A percentile compares a stretch with the other conserved stretches of the same genome.
Evolutionary conservation across 257 asterid species (phyloP).

Genomic region (Nicotiana benthamiana): DNA sequence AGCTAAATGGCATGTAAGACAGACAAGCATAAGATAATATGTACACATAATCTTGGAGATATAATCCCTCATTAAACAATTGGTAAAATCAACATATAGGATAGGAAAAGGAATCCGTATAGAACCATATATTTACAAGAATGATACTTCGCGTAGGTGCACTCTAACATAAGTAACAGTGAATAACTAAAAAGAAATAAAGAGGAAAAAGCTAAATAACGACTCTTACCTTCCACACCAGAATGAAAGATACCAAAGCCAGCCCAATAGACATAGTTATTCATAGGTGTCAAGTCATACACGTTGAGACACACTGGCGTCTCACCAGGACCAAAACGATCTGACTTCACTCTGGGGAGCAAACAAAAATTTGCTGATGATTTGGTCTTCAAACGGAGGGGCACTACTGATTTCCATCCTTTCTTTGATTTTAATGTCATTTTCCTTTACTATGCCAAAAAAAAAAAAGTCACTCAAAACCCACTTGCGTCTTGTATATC

Average conservation of each 20-base stretch:
- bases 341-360: slow-evolving; percentile 70
- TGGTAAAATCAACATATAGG: background rate
- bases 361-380: slow-evolving; percentile 68
- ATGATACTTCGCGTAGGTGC: background rate
- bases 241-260: slow-evolving; percentile 96
- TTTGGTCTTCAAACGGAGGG: slow-evolving; percentile 49
- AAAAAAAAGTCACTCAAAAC: slow-evolving; percentile 25
- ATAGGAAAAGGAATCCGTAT: background rate
- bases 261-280: slow-evolving; percentile 91
- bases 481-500: slow-evolving; percentile 30
- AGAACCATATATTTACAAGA: background rate
- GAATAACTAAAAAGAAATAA: background rate
- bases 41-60: background rate
- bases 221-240: slow-evolving; percentile 72
- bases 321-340: slow-evolving; percentile 40
- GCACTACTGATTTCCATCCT: slow-evolving; percentile 69
- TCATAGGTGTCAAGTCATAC: slow-evolving; percentile 79
- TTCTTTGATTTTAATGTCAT: slow-evolving; percentile 66
- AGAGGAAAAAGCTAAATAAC: background rate
- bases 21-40: background rate
- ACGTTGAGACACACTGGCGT: slow-evolving; percentile 82
- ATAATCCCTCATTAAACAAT: background rate
- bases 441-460: slow-evolving; percentile 20
- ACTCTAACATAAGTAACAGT: background rate
- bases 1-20: background rate